These are phyloP conservation scores for Penicillium alfredii DNA, from an alignment of 495 filamentous ascomycete species.

Conservation along the genomic window DNA sequence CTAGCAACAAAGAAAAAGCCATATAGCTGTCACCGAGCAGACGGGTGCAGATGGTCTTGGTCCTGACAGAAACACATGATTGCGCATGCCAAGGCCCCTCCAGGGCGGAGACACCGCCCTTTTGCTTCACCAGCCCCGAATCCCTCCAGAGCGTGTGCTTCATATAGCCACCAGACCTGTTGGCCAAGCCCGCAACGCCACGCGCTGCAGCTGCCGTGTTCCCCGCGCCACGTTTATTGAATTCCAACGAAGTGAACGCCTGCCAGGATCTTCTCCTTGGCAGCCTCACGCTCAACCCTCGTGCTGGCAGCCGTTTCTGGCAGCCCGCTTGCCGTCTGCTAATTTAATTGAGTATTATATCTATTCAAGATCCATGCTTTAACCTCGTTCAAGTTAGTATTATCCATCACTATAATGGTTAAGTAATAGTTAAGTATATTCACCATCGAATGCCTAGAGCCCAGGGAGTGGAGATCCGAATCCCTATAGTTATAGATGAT, in stretches of 20 bases:
- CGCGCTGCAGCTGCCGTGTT: conserved; percentile 15
- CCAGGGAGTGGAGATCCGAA: no score
- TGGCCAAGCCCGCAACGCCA: conserved; percentile 9
- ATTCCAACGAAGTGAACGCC: conserved; percentile 2
- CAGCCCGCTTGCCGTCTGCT: no score
- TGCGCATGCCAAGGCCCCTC: conserved; percentile 18
- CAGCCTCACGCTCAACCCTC: conserved; percentile 12
- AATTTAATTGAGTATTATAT: no score
- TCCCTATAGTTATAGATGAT: no score
- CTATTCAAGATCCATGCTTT: no score
- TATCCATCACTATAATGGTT: no score
- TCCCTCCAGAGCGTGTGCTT: neutral
- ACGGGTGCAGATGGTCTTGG: conserved; percentile 12
- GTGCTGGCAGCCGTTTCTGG: conserved; percentile 4
- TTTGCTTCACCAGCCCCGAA: conserved; percentile 15
- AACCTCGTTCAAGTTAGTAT: no score
- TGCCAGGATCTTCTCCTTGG: conserved; percentile 10
- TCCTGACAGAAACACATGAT: conserved; percentile 16
- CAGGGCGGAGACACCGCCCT: conserved; percentile 24
- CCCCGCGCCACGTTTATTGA: conserved; percentile 17
- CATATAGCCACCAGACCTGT: conserved; percentile 8
- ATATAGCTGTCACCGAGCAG: no score
- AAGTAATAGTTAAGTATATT: no score
- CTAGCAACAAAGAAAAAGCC: no score
- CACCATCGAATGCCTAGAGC: no score